phyloP scores from a whole-genome alignment of 2,329 filamentous ascomycete genomes.

The Phaeophleospora eucalypticola region DNA sequence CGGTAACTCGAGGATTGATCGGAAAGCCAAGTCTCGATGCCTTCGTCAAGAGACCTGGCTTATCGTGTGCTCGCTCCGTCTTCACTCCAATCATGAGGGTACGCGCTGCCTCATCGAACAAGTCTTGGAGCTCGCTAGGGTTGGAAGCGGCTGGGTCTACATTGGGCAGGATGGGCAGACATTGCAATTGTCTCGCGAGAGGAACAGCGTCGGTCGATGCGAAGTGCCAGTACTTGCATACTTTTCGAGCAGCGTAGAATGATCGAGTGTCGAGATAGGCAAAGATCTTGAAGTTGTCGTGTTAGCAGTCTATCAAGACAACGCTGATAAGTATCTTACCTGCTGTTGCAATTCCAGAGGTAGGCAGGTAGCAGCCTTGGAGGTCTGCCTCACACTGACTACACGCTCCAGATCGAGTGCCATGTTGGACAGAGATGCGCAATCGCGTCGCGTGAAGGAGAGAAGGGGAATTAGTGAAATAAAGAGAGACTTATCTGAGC shows the following conservation, averaged over 20 bases:
- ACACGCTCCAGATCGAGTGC: slow-evolving; percentile 13
- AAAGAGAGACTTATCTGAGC: slow-evolving; percentile 2
- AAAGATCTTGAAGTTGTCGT: slow-evolving; percentile 18
- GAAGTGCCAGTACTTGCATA: slow-evolving; percentile 33
- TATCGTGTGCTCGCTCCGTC: slow-evolving; percentile 20
- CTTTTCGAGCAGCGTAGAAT: slow-evolving; percentile 30
- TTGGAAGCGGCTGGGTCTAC: slow-evolving; percentile 18
- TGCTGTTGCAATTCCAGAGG: slow-evolving; percentile 35
- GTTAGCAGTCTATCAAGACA: neutral
- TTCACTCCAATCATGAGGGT: slow-evolving; percentile 31
- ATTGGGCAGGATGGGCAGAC: slow-evolving; percentile 28
- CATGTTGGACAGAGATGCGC: slow-evolving; percentile 1
- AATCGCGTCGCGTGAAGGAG: neutral
- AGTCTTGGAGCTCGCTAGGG: slow-evolving; percentile 21
- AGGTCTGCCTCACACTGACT: slow-evolving; percentile 16
- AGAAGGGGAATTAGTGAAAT: neutral
- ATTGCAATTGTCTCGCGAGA: slow-evolving; percentile 28
- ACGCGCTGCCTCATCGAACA: slow-evolving; percentile 30
- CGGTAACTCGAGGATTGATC: slow-evolving; percentile 19
- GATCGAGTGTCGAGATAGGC: slow-evolving; percentile 30
- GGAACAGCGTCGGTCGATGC: slow-evolving; percentile 30
- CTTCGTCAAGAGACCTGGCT: slow-evolving; percentile 13
- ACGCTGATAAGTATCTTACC: neutral
- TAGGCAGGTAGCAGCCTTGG: slow-evolving; percentile 24
- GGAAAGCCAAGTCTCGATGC: slow-evolving; percentile 18